phyloP scores from a whole-genome alignment of 805 yeast species.

The Yarrowia sp. region DNA sequence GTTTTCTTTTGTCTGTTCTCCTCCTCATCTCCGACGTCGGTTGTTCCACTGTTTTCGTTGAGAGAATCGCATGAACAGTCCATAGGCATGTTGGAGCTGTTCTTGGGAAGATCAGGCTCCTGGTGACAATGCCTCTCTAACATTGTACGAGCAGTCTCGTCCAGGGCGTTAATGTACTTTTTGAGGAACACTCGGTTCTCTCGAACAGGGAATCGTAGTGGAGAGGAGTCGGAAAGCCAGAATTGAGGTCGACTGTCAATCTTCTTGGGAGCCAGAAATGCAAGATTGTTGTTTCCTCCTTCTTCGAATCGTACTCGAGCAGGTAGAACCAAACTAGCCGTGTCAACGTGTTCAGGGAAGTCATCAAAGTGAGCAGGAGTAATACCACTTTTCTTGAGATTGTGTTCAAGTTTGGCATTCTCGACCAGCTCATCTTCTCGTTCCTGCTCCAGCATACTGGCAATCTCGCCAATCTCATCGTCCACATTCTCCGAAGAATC shows the following conservation, averaged over 20 bases:
- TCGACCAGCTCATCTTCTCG: conserved; percentile 29
- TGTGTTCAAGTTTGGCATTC: conserved; percentile 18
- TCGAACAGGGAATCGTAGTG: conserved; percentile 70
- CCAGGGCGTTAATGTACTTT: conserved; percentile 42
- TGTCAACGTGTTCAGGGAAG: conserved; percentile 30
- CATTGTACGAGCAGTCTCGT: conserved; percentile 38
- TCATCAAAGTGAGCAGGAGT: conserved; percentile 5
- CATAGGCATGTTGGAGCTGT: background rate
- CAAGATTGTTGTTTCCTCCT: conserved; percentile 48
- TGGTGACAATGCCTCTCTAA: conserved; percentile 4
- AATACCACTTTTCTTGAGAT: conserved; percentile 13
- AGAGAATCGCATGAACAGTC: conserved; percentile 11
- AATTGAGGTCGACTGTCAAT: conserved; percentile 41
- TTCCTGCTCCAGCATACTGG: conserved; percentile 26
- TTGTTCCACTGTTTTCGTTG: conserved; percentile 4
- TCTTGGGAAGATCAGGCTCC: conserved; percentile 5
- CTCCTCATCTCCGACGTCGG: background rate
- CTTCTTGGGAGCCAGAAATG: conserved; percentile 41
- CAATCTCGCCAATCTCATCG: conserved; percentile 25
- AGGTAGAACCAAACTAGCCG: conserved; percentile 44
- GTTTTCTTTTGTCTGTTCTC: background rate
- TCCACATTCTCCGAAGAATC: conserved; percentile 6
- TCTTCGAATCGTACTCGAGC: conserved; percentile 61
- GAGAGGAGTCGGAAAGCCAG: conserved; percentile 74
- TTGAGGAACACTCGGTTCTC: conserved; percentile 66